Percentiles rank a stretch among this genome's conserved stretches.
Conservation (phyloP, 805 yeast species). For the Sporopachydermia lactativora region DNA sequence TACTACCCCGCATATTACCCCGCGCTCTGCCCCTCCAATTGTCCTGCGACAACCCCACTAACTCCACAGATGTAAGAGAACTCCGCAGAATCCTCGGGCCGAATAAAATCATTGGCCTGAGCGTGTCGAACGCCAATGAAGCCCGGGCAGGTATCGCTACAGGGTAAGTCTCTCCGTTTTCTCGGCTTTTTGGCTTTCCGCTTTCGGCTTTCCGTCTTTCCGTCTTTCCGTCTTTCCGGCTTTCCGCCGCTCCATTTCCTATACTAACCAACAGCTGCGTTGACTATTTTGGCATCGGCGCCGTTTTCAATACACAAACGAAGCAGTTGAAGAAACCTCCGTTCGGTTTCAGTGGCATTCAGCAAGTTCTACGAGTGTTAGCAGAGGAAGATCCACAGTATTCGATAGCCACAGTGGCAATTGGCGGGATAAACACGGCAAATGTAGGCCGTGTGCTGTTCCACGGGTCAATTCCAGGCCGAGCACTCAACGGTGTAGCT, state of each 20-base stretch:
- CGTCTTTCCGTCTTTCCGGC: too few species aligned
- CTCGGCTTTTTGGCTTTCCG: too few species aligned
- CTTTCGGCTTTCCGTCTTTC: too few species aligned
- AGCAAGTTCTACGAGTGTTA: constrained; percentile 36
- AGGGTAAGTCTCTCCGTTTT: constrained; percentile 21
- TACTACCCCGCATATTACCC: too few species aligned
- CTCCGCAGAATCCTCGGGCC: constrained; percentile 59
- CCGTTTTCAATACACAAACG: constrained; percentile 61
- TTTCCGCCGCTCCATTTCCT: too few species aligned
- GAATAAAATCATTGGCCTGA: constrained; percentile 65
- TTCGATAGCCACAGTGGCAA: constrained; percentile 50
- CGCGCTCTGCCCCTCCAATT: too few species aligned
- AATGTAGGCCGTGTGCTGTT: constrained; percentile 47
- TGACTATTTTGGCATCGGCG: constrained; percentile 80
- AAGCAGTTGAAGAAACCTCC: constrained; percentile 43
- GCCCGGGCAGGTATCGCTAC: constrained; percentile 33
- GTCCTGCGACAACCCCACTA: too few species aligned
- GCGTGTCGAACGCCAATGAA: constrained; percentile 49
- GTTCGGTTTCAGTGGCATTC: constrained; percentile 59
- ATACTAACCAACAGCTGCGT: constrained; percentile 22
- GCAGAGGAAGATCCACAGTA: constrained; percentile 17
- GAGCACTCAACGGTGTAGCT: constrained; percentile 64
- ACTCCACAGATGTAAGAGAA: constrained; percentile 23
- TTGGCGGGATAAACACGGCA: constrained; percentile 61
- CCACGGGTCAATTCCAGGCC: constrained; percentile 28